Evolutionary conservation across 2,329 filamentous ascomycete genomes (phyloP), one percentile per base, ranked within the genome.

Genomic region (Xylaria sp.): DNA sequence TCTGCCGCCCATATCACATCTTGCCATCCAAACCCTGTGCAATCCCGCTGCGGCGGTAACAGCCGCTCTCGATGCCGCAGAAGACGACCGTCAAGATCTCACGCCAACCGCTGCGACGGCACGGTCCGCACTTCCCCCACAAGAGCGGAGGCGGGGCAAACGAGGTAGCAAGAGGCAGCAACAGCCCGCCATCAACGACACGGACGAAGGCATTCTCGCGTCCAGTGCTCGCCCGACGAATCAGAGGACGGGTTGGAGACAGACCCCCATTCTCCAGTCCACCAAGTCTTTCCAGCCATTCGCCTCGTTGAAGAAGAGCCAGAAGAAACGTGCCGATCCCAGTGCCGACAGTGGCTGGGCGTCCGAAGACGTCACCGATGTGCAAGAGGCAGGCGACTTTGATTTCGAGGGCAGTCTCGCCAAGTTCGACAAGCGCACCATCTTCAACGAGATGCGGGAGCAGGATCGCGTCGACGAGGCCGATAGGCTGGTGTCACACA

Each of bases 361-460:
- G 3, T 98, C 95, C 0, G 96, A 98, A 78, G 95, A 98, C 77
- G 94, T 95, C 25, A 98, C 94, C 0, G 96, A 98, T 78, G 93
- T 96, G 25, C 93, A 95, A 81, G 95, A 97, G 78, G 88, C 96
- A 85, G 93, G 92, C 12, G 96, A 98, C 70, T 98, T 98, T 75
- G 95, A 98, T 80, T 98, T 98, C 76, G 91, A 93, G 75, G 90
- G 90, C 64, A 94, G 94, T 73, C 85, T 98, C 39, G 94, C 93
- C 56, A 97, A 97, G 77, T 98, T 98, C 76, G 94, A 98, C 83
- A 98, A 98, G 83, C 89, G 91, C 65, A 91, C 90, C 1, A 89
- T 98, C 9, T 99, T 99, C 78, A 92, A 95, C 73, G 91, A 98
- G 80, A 96, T 98, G 80, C 88, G 93, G 69, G 93, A 92, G 73